Base-by-base conservation (phyloP, 257 asterid genomes). In the Mentha longifolia region DNA sequence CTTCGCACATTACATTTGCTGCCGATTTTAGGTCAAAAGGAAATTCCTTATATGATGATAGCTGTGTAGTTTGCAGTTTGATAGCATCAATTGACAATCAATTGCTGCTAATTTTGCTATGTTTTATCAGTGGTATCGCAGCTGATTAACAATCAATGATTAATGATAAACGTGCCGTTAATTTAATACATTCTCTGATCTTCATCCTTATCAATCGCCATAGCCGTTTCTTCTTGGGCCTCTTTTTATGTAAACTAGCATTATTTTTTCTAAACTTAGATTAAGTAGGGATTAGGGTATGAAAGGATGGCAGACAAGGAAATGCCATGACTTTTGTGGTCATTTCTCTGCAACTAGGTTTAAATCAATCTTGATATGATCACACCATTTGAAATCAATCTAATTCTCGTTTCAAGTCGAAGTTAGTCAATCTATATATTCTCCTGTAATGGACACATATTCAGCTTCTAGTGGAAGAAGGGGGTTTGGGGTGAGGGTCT, bases 171-270 rank as follows among this genome's bases (percentile, higher is more conserved):
- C 11, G 35, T 9, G 22, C 39, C 10, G 3, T 57, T 3, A 31
- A 46, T 16, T 30, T 6, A 45, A 47, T 41, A 16, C 35, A 35
- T 35, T 7, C 8, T 35, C 39, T 35, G 39, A 6, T 35, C 16
- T 47, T 33, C 46, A 60, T 46, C 54, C 37, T 12, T 52, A 19
- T 61, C 7, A 50, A 39, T 39, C 1, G 47, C 12, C 0, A 11
- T 67, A 37, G 51, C 42, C 15, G 58, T 68, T 20, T 67, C 72
- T 52, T 67, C 62, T 19, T 35, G 33, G 17, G 25, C 49, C 31
- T 35, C 50, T 16, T 61, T 1, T 6, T 68, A 20, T 33, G n/a
- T 50, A 2, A 20, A 9, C 64, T 7, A 16, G 15, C 5, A 37
- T 61, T 61, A n/a, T 33, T 16, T 7, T 13, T 35, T 35, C 28